Evolutionary conservation across 106 monocot genomes (phyloP).

Genomic region (Gastrodia elata): DNA sequence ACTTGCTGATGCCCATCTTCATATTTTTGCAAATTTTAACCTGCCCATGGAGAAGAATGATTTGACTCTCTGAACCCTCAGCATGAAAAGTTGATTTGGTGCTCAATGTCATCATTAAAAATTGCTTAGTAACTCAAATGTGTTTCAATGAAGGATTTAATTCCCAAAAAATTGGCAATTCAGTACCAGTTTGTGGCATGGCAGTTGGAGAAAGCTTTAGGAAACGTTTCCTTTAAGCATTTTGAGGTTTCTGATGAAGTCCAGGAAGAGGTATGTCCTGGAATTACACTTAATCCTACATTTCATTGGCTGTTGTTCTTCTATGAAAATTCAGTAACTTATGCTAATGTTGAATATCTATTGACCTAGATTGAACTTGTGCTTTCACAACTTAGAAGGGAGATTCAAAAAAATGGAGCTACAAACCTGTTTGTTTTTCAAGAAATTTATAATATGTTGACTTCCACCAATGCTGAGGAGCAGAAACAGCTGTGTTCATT

Average conservation of each 20-base stretch:
- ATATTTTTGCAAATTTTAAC: neutral
- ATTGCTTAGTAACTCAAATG: constrained; percentile 5
- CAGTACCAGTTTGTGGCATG: constrained; percentile 78
- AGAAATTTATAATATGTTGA: constrained; percentile 44
- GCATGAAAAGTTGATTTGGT: neutral
- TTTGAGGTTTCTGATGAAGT: constrained; percentile 88
- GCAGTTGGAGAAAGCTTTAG: constrained; percentile 71
- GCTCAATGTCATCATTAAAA: neutral
- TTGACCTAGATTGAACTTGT: constrained; percentile 48
- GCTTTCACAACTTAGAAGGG: constrained; percentile 47
- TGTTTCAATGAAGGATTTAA: constrained; percentile 29
- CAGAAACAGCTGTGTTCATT: constrained; percentile 8
- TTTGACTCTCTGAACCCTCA: neutral
- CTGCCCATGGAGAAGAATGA: neutral
- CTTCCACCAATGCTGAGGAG: constrained; percentile 12
- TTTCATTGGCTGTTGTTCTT: neutral
- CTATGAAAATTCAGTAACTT: neutral
- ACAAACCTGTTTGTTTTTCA: constrained; percentile 39
- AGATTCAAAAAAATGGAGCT: constrained; percentile 35
- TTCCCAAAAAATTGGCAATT: constrained; percentile 23
- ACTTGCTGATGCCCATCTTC: neutral
- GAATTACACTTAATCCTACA: neutral
- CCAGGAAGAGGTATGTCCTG: constrained; percentile 60
- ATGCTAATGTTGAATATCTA: neutral
- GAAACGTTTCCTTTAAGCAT: constrained; percentile 42